Base-by-base conservation (phyloP, 305 asterid species). In the Petunia hybrid region DNA sequence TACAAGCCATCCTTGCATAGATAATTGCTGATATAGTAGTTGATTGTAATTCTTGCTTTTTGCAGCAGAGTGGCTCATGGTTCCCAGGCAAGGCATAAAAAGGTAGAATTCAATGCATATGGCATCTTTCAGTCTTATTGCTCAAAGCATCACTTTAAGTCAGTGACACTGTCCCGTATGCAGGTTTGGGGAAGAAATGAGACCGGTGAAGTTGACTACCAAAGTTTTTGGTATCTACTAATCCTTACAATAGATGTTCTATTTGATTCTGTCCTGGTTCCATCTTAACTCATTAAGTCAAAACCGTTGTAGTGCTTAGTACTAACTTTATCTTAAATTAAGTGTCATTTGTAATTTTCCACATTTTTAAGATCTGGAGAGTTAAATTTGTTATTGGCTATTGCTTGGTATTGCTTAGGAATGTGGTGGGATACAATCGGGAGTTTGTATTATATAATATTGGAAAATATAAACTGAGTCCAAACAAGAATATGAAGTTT, bases 161-260 rank as follows among this genome's bases (percentile, higher is more conserved):
- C 48, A 6, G 9, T 53, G 4, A 53, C 64, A 38, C 48, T 14
- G 48, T 53, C 48, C 38, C 36, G 38, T 36, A 53, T 74, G 79
- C 92, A 96, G 99, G 91, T 96, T 93, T 88, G 99, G 99, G 65
- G 99, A 96, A 90, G 98, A 96, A 91, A 96, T 96, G 99, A 93
- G 99, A 87, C 99, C 99, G 62, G 98, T 94, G 74, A 92, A 92
- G 86, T 84, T 94, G 94, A 94, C 98, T 42, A 94, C 97, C 73
- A 94, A 92, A 92, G 98, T 96, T 82, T 92, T 96, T 78, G 99
- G 99, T 96, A 88, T 45, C 87, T 75, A 41, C 66, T 8, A 75
- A 45, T 71, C 36, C 80, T 80, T 80, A 10, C 4, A 8, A 60
- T 64, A 65, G 39, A 51, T 80, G 69, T 76, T 81, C 70, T 40